Base-by-base conservation (phyloP, 805 yeast genomes). In the Metschnikowia matae region DNA sequence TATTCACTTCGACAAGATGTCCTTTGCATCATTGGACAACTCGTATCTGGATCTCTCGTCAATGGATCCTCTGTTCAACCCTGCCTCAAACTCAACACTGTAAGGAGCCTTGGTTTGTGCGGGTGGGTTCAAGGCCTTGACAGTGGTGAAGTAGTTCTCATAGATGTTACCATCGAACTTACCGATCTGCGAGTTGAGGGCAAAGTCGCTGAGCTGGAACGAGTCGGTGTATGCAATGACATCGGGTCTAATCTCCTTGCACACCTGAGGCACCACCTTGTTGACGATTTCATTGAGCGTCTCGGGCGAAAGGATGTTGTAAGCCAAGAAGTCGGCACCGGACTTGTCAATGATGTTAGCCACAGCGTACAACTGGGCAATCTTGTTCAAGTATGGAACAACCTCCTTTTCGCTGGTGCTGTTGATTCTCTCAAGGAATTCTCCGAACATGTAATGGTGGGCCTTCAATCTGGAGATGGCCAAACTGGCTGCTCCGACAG, bases 391-490 rank as follows among this genome's bases (percentile, higher is more conserved):
- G 52, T 53, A 50, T 5, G 53, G 56, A 32, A 48, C 48, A 40
- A 56, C 46, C 46, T 51, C 55, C 49, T 47, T 50, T 44, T 52
- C 29, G 33, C 33, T 48, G 45, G 54, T 53, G 47, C 48, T 44
- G 10, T 35, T 43, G 21, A 58, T 21, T 38, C 57, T 49, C 38
- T 39, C 38, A 39, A 44, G 37, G 48, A 46, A 58, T 48, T 54
- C 59, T 38, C 44, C 35, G 48, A 58, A 55, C 49, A 56, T 48
- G 54, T 56, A 56, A 47, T 50, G 55, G 53, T 58, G 60, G 4
- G 62, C 62, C 54, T 55, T 56, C 60, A 58, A 55, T 53, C 51
- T 56, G 43, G 62, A 53, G 32, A 58, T 45, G 18, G 57, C 49
- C 55, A 58, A 53, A 37, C 57, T 50, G 10, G 57, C 57, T 6